These are phyloP conservation scores for Chaetomium sp. DNA, from an alignment of 2,329 filamentous ascomycete genomes.

Conservation along the genomic window DNA sequence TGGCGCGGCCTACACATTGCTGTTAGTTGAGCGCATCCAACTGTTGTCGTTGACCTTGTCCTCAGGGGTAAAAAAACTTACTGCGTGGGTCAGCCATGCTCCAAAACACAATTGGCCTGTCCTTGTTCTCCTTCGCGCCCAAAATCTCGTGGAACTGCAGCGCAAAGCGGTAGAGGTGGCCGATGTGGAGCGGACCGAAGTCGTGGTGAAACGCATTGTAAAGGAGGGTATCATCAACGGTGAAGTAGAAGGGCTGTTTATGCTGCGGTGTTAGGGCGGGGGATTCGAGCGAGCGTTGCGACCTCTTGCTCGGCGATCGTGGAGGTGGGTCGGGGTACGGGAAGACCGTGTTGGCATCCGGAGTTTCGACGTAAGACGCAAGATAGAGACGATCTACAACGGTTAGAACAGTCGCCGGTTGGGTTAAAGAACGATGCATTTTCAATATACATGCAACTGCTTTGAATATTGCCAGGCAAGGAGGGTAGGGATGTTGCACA, in stretches of 20 bases:
- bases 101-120: conserved; percentile 91
- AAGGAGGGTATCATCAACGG: conserved; percentile 81
- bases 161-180: conserved; percentile 93
- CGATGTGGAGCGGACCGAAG: conserved; percentile 95
- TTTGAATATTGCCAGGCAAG: conserved; percentile 13
- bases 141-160: conserved; percentile 94
- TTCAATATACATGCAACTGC: conserved; percentile 20
- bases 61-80: conserved; percentile 39
- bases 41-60: neutral
- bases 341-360: conserved; percentile 75
- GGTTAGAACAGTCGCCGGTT: conserved; percentile 32
- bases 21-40: conserved; percentile 19
- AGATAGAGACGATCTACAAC: conserved; percentile 83
- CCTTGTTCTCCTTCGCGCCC: conserved; percentile 83
- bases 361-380: conserved; percentile 79
- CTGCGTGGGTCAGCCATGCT: conserved; percentile 87
- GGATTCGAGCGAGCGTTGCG: conserved; percentile 56
- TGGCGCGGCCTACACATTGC: conserved; percentile 64
- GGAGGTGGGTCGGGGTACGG: conserved; percentile 61
- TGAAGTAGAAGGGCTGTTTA: conserved; percentile 83
- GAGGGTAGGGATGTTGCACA: neutral
- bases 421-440: conserved; percentile 22
- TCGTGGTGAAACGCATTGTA: conserved; percentile 99
- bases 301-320: conserved; percentile 69
- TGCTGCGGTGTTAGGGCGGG: conserved; percentile 38